Base-by-base conservation (phyloP, 257 asterid genomes). In the Ilex aquifolium region DNA sequence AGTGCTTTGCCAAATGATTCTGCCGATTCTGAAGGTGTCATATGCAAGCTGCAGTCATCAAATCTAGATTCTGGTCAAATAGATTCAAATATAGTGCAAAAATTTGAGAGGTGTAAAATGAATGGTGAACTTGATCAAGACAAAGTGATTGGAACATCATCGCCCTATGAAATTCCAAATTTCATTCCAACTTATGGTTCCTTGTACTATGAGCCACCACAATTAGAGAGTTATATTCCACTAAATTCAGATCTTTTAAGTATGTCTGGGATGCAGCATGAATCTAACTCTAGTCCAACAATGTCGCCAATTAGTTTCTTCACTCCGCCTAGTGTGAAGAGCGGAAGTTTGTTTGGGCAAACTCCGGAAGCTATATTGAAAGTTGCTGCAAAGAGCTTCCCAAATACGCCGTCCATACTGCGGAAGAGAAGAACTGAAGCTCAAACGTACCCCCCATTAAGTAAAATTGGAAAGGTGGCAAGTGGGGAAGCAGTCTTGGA, bases 321-420 rank as follows among this genome's bases (percentile, higher is more conserved):
- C 72, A 85, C 94, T 63, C 99, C 96, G 31, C 86, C 90, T 51
- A 78, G 94, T 71, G 80, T 68, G 59, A 82, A 78, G 65, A 65
- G 82, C 63, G 71, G 80, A 68, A 64, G 64, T 61, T 49, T 65
- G 17, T 74, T 50, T 56, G 70, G 79, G 15, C 95, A 76, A 67
- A 79, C 90, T 60, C 97, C 99, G 1, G 97, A 90, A 72, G 85
- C 95, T 54, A 83, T 90, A 66, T 73, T 93, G 76, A 85, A 74
- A 82, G 78, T 78, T 39, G 97, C 96, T 66, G 96, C 99, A 16
- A 77, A 69, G 74, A 87, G 86, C 83, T 93, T 85, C 75, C 96
- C 75, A 6, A 76, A 83, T 58, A 90, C 99, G 53, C 99, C 99
- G 27, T 90, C 99, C 69, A 93, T 93, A 65, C 32, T 90, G 49